Evolutionary conservation across 1,139 yeast genomes (phyloP).

Genomic region (Geotrichum restrictum): DNA sequence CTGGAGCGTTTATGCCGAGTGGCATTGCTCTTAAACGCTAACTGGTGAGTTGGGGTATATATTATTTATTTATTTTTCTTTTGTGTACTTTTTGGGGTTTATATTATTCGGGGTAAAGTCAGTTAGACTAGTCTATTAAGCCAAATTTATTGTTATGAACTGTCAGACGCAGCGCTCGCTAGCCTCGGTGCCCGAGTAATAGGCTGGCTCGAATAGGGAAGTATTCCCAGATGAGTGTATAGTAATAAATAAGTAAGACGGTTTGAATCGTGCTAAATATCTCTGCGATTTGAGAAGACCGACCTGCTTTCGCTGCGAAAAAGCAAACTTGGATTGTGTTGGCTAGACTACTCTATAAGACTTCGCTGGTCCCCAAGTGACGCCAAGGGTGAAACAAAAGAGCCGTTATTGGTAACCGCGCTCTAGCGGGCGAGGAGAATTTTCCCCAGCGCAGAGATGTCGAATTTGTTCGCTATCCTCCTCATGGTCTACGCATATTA

Average conservation of each 20-base stretch:
- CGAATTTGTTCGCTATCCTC: conserved; percentile 66
- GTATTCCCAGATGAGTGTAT: too few species aligned
- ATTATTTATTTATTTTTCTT: too few species aligned
- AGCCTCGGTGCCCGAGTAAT: too few species aligned
- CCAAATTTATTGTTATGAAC: too few species aligned
- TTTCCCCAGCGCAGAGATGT: conserved; percentile 63
- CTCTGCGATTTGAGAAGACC: conserved; percentile 59
- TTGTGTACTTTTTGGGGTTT: too few species aligned
- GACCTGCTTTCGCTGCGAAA: conserved; percentile 49
- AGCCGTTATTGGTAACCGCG: conserved; percentile 21
- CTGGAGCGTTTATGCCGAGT: conserved; percentile 90
- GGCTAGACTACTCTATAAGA: conserved; percentile 81
- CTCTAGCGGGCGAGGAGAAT: conserved; percentile 39
- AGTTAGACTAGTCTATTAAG: too few species aligned
- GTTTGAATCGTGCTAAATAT: too few species aligned
- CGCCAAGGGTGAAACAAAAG: conserved; percentile 27
- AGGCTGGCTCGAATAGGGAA: too few species aligned
- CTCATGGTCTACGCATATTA: conserved; percentile 63
- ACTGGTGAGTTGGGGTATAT: too few species aligned
- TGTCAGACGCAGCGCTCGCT: too few species aligned
- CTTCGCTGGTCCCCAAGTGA: conserved; percentile 60
- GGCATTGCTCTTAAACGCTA: conserved; percentile 69
- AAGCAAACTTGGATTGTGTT: conserved; percentile 61
- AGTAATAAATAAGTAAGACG: too few species aligned
- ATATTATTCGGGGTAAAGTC: too few species aligned